phyloP scores from a whole-genome alignment of 208 protist species.

The Baffinella frigidus region DNA sequence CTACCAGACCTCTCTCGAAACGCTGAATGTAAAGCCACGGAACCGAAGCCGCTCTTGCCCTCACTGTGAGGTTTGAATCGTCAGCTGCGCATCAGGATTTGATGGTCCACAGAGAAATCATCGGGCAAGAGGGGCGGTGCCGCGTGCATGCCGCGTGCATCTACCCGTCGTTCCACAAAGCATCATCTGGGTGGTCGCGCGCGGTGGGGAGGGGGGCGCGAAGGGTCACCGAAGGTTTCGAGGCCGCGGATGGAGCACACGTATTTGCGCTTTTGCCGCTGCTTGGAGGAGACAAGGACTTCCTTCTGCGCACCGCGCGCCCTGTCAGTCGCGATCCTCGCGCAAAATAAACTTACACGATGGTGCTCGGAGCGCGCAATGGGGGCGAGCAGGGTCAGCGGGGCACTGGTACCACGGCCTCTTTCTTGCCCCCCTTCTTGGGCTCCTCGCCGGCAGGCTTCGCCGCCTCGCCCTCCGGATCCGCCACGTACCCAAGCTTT shows the following conservation, averaged over 20 bases:
- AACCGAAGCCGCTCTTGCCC: no score
- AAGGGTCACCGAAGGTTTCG: slow-evolving; percentile 25
- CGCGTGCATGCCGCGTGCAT: no score
- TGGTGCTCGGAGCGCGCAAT: neutral
- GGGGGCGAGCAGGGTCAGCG: neutral
- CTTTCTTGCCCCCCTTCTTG: neutral
- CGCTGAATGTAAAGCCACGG: no score
- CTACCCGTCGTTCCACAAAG: no score
- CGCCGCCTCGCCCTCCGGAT: neutral
- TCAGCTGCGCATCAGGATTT: slow-evolving; percentile 34
- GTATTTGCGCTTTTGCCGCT: slow-evolving; percentile 56
- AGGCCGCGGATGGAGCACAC: slow-evolving; percentile 41
- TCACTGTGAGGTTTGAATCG: no score
- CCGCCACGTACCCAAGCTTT: neutral
- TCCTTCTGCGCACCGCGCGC: slow-evolving; percentile 14
- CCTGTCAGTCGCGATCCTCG: neutral
- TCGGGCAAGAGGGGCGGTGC: no score
- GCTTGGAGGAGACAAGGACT: slow-evolving; percentile 54
- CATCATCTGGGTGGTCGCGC: neutral
- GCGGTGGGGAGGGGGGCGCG: neutral
- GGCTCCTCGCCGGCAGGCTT: neutral
- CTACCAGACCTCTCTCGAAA: no score
- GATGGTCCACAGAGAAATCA: no score
- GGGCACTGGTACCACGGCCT: neutral
- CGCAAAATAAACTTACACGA: neutral